Percentiles rank a stretch among this genome's conserved stretches.
Evolutionary conservation across 2,329 filamentous ascomycete genomes (phyloP).

Genomic region (Xylariaceae sp.): DNA sequence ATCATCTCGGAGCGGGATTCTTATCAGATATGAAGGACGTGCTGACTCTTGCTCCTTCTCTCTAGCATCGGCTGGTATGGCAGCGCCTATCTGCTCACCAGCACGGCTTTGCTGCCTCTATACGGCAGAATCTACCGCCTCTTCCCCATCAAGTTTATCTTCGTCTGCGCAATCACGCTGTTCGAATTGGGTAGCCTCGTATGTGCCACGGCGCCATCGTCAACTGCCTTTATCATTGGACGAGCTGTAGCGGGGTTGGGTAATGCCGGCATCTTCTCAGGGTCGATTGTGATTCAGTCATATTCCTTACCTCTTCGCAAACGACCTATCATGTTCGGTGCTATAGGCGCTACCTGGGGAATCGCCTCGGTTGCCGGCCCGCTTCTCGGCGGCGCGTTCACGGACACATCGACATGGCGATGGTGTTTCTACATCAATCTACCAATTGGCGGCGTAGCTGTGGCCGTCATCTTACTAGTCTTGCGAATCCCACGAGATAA

Average conservation of each 20-base stretch:
- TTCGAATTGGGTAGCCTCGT: slow-evolving; percentile 37
- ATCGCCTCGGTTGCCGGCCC: slow-evolving; percentile 34
- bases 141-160: slow-evolving; percentile 32
- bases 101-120: slow-evolving; percentile 35
- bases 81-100: slow-evolving; percentile 34
- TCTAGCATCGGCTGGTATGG: slow-evolving; percentile 31
- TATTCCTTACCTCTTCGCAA: slow-evolving; percentile 32
- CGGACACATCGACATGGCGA: slow-evolving; percentile 33
- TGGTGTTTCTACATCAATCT: slow-evolving; percentile 39
- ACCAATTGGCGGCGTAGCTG: slow-evolving; percentile 30
- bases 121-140: slow-evolving; percentile 38
- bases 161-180: slow-evolving; percentile 30
- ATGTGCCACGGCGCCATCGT: slow-evolving; percentile 36
- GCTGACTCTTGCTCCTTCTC: neutral
- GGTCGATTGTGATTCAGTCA: slow-evolving; percentile 33
- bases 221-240: slow-evolving; percentile 36
- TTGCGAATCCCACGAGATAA: slow-evolving; percentile 10
- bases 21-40: neutral
- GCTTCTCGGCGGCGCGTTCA: slow-evolving; percentile 36
- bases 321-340: slow-evolving; percentile 32
- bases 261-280: slow-evolving; percentile 35
- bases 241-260: slow-evolving; percentile 38
- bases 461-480: slow-evolving; percentile 26
- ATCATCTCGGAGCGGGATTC: neutral
- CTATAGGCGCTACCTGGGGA: slow-evolving; percentile 34